These are phyloP conservation scores for Lenwebbia sp. DNA, from an alignment of 345 rosid species.

Conservation along the genomic window DNA sequence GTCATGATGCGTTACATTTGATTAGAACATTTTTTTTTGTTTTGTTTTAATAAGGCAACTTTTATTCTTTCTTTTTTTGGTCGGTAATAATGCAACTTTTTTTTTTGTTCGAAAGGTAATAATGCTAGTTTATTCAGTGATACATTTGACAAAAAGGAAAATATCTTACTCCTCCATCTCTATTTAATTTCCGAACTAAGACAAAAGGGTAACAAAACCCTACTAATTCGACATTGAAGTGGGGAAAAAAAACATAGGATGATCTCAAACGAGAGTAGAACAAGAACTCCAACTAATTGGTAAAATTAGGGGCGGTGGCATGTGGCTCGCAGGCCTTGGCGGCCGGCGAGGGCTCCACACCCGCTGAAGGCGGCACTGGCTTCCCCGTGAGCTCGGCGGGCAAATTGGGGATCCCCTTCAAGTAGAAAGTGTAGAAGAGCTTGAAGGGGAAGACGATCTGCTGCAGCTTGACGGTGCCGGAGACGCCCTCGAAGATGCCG, in stretches of 20 bases:
- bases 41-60: too few species aligned
- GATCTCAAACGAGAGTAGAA: background rate
- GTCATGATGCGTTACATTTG: background rate
- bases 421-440: conserved; percentile 42
- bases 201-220: background rate
- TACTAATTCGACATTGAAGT: background rate
- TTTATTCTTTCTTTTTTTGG: too few species aligned
- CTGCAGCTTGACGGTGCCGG: conserved; percentile 39
- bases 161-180: background rate
- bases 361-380: conserved; percentile 28
- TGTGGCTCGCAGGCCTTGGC: conserved; percentile 40
- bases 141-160: background rate
- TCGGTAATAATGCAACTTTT: background rate
- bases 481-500: conserved; percentile 40
- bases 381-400: conserved; percentile 24
- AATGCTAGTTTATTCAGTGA: background rate
- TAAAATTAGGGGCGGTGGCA: conserved; percentile 22
- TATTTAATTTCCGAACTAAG: background rate
- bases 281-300: conserved; percentile 5
- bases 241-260: background rate
- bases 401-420: conserved; percentile 32
- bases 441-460: conserved; percentile 46
- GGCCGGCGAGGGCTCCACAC: conserved; percentile 29
- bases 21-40: background rate
- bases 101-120: too few species aligned